Evolutionary conservation across 2,329 filamentous ascomycete genomes (phyloP), one percentile per base, ranked within the genome.

Genomic region (Cordyceps cicadae): DNA sequence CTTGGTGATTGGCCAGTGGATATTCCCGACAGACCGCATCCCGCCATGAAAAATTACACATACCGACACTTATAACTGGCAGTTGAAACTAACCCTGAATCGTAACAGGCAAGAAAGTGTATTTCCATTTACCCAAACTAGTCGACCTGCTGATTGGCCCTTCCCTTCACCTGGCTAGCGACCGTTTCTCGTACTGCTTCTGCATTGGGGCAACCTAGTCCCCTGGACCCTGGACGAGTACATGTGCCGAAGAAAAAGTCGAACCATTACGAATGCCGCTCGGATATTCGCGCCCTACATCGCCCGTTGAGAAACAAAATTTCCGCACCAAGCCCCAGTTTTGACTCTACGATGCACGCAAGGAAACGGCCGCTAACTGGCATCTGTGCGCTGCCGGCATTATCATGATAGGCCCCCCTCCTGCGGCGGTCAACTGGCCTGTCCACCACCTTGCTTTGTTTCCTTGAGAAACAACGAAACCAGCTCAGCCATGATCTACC

Each of bases 301-400:
- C 46, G 24, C 54, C 54, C 54, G 54, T 57, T 57, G 32, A 39
- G 34, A 57, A 57, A 21, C 54, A 29, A 49, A 39, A 49, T 50
- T 57, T 49, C 43, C 41, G 43, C 45, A 26, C 32, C 29, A n/a
- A 43, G 54, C 54, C 48, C 56, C 56, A 29, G 37, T 51, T 52
- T 52, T 37, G 54, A 32, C 46, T 32, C 34, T 46, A 51, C n/a
- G 46, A 58, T 58, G 37, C 48, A n/a, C 39, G 45, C 51, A 39
- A 19, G n/a, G 45, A 29, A 51, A 52, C 56, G 56, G 56, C 6
- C 46, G 7, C 43, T 24, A 24, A n/a, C n/a, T 17, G 11, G 49
- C 48, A 59, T 59, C 56, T 59, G 56, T 59, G 56, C 56, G 37
- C 37, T 29, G 37, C 55, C 56, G 39, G 56, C 56, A 59, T 50